Percentiles rank a stretch among this genome's conserved stretches.
These are phyloP conservation scores for Mortierella hygrophila DNA, from an alignment of 192 early-diverging fungal species.

Conservation along the genomic window DNA sequence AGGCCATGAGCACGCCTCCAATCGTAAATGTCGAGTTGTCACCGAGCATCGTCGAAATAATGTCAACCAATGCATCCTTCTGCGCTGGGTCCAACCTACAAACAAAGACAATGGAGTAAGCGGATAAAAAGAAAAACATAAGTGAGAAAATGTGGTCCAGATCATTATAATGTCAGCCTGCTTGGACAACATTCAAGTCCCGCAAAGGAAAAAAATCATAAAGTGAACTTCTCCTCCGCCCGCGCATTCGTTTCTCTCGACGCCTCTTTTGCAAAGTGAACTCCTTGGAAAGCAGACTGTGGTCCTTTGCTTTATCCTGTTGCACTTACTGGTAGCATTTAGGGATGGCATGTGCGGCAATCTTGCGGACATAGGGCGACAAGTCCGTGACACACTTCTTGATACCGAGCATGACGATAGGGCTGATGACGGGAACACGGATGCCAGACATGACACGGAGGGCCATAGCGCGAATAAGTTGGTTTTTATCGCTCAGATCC, in stretches of 20 bases:
- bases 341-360: constrained; percentile 90
- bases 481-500: constrained; percentile 93
- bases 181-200: neutral
- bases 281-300: neutral
- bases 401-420: constrained; percentile 92
- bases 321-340: constrained; percentile 81
- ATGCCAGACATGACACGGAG: constrained; percentile 96
- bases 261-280: neutral
- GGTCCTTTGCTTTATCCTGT: neutral
- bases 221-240: neutral
- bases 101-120: neutral
- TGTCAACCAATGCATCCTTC: constrained; percentile 81
- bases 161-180: neutral
- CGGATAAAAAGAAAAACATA: neutral
- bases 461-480: constrained; percentile 95
- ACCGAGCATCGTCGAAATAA: constrained; percentile 81
- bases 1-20: constrained; percentile 88
- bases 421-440: constrained; percentile 90
- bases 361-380: constrained; percentile 94
- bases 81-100: constrained; percentile 81
- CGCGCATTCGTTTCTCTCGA: neutral
- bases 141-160: neutral
- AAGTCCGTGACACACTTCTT: constrained; percentile 88
- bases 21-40: constrained; percentile 91
- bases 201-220: neutral